Evolutionary conservation across 768 basidiomycete species (phyloP).

Genomic region (Kwoniella dejecticola): DNA sequence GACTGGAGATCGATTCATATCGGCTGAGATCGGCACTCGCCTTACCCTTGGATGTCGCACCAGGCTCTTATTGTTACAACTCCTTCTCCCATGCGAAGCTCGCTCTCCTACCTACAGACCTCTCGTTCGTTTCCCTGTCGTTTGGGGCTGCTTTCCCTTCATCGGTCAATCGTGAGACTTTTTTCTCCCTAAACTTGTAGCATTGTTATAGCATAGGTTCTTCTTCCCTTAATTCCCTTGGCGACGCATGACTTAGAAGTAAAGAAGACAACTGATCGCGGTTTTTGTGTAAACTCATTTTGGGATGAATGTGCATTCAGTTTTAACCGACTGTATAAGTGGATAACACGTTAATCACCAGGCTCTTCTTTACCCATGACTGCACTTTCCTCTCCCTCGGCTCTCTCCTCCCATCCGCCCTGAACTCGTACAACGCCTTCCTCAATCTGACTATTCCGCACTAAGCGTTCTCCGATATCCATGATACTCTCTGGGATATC

Average conservation of each 20-base stretch:
- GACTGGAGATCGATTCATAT: not conserved
- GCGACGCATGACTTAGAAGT: not conserved
- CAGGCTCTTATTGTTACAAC: no score
- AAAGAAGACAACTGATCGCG: not conserved
- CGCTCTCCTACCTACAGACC: no score
- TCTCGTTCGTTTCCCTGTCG: no score
- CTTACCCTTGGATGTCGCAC: no score
- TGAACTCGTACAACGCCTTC: conserved; percentile 37
- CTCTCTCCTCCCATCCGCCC: conserved; percentile 48
- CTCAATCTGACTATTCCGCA: conserved; percentile 44
- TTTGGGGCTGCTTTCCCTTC: no score
- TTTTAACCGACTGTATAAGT: not conserved
- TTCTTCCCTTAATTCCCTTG: not conserved
- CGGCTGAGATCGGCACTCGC: no score
- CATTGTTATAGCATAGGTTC: conserved; percentile 10
- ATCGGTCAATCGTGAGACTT: no score
- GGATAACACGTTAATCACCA: conserved; percentile 25
- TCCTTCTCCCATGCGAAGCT: no score
- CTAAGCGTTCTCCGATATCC: conserved; percentile 47
- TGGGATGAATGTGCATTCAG: conserved; percentile 6
- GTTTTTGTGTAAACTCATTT: conserved; percentile 1
- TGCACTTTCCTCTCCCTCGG: conserved; percentile 45
- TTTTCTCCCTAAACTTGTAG: conserved; percentile 2
- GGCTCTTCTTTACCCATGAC: conserved; percentile 49
- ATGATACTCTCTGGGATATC: conserved; percentile 49